Evolutionary conservation across 306 rosid genomes (phyloP), one percentile per base, ranked within the genome.

Genomic region (Fagus crenata): DNA sequence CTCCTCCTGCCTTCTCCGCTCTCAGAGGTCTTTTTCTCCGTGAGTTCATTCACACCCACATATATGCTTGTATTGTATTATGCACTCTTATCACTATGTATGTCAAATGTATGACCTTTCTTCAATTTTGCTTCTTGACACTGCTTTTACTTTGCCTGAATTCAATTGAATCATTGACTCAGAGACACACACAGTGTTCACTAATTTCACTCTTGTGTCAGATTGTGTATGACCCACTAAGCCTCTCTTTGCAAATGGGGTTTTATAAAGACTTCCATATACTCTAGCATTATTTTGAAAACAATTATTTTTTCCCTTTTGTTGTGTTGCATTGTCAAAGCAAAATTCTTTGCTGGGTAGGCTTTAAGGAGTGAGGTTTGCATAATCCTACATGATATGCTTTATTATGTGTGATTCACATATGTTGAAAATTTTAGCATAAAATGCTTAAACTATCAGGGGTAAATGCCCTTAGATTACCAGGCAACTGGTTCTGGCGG

Each of bases 11-110:
- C 68, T 75, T 2, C 74, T 75, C 9, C 82, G 85, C 59, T 65
- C 90, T 2, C 80, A 85, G 49, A 88, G 86, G 81, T 84, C 82
- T 71, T 74, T 74, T 1, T 84, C 89, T 65, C 83, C 90, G 88
- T 89, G 85, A 71, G 86, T 84, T 54, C 36, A 22, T 35, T 5
- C 12, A 11, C 7, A 49, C 58, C 43, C 56, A 43, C 8, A 51
- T 39, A 35, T 49, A 2, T 65, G 18, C 37, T 37, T 7, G 28
- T 22, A 22, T 22, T 22, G 28, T 46, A 0, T 3, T 2, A 8
- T 46, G 3, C 51, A 46, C 51, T 76, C 9, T 22, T 22, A 22
- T 22, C 28, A 22, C 28, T 35, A 0, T 49, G 22, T 7, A 18
- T 31, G 32, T 75, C 4, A 22, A 37, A 54, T 71, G 53, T 37